Evolutionary conservation across 1,284 basidiomycete genomes (phyloP).

Genomic region (Microstroma glucosiphilum): DNA sequence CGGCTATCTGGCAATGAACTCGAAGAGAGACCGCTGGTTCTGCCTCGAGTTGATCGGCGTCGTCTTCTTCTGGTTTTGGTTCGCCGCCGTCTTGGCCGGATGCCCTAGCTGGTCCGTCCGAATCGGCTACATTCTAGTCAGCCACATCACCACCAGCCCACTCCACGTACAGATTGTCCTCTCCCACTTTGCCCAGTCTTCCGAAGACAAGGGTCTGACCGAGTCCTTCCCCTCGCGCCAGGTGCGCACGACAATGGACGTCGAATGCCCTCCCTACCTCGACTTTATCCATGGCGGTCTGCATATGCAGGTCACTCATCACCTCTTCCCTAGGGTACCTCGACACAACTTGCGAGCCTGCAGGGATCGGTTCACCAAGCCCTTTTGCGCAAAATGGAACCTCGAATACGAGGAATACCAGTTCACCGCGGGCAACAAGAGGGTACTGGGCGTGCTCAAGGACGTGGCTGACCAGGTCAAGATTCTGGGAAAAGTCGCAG

Average conservation of each 20-base stretch:
- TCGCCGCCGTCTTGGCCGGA: conserved; percentile 58
- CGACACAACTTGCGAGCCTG: conserved; percentile 83
- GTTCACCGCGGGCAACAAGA: conserved; percentile 73
- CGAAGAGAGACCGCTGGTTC: conserved; percentile 50
- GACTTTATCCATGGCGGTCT: conserved; percentile 87
- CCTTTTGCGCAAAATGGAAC: conserved; percentile 60
- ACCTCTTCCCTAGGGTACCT: conserved; percentile 90
- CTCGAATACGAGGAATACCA: conserved; percentile 78
- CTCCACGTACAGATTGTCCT: conserved; percentile 71
- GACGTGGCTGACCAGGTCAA: conserved; percentile 74
- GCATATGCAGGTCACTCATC: conserved; percentile 94
- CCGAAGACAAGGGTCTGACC: conserved; percentile 76
- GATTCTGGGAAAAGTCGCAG: conserved; percentile 61
- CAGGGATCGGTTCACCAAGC: conserved; percentile 67
- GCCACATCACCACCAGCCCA: conserved; percentile 73
- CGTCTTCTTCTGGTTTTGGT: conserved; percentile 75
- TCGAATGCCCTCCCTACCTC: conserved; percentile 74
- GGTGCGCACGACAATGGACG: conserved; percentile 90
- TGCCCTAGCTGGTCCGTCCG: conserved; percentile 65
- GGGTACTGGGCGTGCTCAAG: conserved; percentile 69
- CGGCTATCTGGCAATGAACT: conserved; percentile 62
- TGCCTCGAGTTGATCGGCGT: conserved; percentile 64
- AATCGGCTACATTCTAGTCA: conserved; percentile 67
- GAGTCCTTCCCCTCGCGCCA: conserved; percentile 92
- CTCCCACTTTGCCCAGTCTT: conserved; percentile 94